A percentile compares a stretch with the other conserved stretches of the same genome.
These are phyloP conservation scores for Hypoxylon sp. DNA, from an alignment of 2,329 filamentous ascomycete species.

Conservation along the genomic window DNA sequence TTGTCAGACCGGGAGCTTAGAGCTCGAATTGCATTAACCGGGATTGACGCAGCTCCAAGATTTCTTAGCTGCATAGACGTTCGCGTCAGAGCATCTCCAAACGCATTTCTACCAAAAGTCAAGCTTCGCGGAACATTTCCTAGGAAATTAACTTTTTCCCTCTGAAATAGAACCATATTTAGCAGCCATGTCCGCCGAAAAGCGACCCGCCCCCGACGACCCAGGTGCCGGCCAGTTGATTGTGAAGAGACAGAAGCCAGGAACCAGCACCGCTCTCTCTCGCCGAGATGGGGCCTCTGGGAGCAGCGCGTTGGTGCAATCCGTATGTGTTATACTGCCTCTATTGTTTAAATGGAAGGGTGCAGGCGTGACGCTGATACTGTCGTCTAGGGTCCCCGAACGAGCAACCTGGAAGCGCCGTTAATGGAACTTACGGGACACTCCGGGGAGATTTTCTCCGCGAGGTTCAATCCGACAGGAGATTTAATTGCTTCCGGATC, in stretches of 20 bases:
- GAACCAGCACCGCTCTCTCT: slow-evolving; percentile 63
- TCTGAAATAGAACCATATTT: not conserved
- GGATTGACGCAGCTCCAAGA: slow-evolving; percentile 3
- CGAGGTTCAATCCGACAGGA: slow-evolving; percentile 89
- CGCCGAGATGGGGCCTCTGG: slow-evolving; percentile 63
- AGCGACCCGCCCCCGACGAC: slow-evolving; percentile 88
- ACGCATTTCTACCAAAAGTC: not conserved
- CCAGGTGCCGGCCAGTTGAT: slow-evolving; percentile 84
- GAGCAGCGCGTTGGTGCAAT: slow-evolving; percentile 63
- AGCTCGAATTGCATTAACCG: not conserved
- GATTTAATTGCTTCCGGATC: slow-evolving; percentile 93
- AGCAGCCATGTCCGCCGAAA: slow-evolving; percentile 85
- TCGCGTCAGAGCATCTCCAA: not conserved
- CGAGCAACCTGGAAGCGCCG: slow-evolving; percentile 86
- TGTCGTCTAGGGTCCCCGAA: slow-evolving; percentile 74
- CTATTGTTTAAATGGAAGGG: not conserved
- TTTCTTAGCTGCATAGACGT: slow-evolving; percentile 3
- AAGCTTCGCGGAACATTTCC: not conserved
- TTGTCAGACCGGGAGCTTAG: not conserved
- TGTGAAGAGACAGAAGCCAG: slow-evolving; percentile 88
- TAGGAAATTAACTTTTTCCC: not conserved
- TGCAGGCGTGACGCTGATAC: slow-evolving; percentile 33
- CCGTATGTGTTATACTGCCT: slow-evolving; percentile 56
- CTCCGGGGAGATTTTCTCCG: slow-evolving; percentile 89
- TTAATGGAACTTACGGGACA: slow-evolving; percentile 92